Evolutionary conservation across 345 rosid genomes (phyloP).

Genomic region (Anastatica hierochuntica): DNA sequence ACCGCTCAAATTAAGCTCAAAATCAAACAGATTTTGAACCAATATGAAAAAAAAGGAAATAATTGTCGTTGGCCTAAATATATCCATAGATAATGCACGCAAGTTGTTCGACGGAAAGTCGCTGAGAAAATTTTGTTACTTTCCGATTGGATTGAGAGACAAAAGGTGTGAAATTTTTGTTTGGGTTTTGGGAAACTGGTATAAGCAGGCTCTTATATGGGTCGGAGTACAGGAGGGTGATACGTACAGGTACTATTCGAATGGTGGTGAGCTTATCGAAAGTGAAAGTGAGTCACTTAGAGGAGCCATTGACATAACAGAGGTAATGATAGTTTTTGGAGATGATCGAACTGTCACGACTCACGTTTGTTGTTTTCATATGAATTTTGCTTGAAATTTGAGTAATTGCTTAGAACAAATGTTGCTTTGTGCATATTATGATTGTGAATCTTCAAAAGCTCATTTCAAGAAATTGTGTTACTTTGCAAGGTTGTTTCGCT

Average conservation of each 20-base stretch:
- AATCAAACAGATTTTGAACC: no score
- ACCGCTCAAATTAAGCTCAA: no score
- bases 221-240: conserved; percentile 5
- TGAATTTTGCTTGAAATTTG: no score
- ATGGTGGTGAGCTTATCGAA: conserved; percentile 44
- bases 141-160: not conserved
- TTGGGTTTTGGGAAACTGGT: conserved; percentile 11
- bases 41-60: no score
- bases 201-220: not conserved
- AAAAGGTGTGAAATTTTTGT: not conserved
- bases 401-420: no score
- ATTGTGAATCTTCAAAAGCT: no score
- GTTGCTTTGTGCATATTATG: no score
- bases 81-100: conserved; percentile 14
- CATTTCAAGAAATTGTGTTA: no score
- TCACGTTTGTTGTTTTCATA: not conserved
- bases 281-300: conserved; percentile 27
- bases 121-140: not conserved
- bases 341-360: no score
- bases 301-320: conserved; percentile 40
- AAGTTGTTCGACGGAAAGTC: conserved; percentile 18
- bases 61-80: no score
- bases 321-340: conserved; percentile 47
- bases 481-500: not conserved
- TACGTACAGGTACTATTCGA: not conserved